Base-by-base conservation (phyloP, 2,329 filamentous ascomycete species). In the Corinectria fuckeliana region DNA sequence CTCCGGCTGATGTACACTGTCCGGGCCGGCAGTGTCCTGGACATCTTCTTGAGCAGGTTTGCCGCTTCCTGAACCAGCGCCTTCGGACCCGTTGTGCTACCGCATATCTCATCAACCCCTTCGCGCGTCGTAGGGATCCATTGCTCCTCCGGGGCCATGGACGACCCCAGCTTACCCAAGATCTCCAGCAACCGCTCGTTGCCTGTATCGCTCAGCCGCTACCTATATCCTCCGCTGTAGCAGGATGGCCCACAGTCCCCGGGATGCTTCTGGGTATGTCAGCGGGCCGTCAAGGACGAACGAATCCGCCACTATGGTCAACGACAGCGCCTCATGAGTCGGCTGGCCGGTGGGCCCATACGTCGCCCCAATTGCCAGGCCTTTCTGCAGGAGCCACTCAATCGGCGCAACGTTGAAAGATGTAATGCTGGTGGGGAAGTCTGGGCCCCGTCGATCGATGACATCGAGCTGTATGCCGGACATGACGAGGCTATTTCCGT, bases 251-350 rank as follows among this genome's bases (percentile, higher is more conserved):
- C 49, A 53, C 50, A 58, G 16, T 26, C 50, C 50, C 13, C 36
- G 50, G 36, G 50, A 45, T 26, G 36, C 44, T 25, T 50, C 44
- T 28, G 50, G 10, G 28, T 42, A 38, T n/a, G 36, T 53, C 38
- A 53, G 45, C 18, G 49, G 55, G 34, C 55, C 42, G 49, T 52
- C 49, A 10, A 41, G 34, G 30, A 39, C 28, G 26, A 58, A 50
- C 16, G 44, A 45, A 49, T 44, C 50, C 36, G 42, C 36, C 18
- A 36, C 36, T 28, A 49, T 7, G 28, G 44, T 58, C 21, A 49
- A 50, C 34, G 34, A 44, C 50, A 58, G 44, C 18, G 56, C 50
- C 41, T 58, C 36, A 23, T 53, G 42, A 42, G 26, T n/a, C 16
- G 44, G 42, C 28, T 49, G 50, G 13, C 34, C 42, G 5, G 49